Evolutionary conservation across 2,329 filamentous ascomycete genomes (phyloP).

Genomic region (Cladosporium velox): DNA sequence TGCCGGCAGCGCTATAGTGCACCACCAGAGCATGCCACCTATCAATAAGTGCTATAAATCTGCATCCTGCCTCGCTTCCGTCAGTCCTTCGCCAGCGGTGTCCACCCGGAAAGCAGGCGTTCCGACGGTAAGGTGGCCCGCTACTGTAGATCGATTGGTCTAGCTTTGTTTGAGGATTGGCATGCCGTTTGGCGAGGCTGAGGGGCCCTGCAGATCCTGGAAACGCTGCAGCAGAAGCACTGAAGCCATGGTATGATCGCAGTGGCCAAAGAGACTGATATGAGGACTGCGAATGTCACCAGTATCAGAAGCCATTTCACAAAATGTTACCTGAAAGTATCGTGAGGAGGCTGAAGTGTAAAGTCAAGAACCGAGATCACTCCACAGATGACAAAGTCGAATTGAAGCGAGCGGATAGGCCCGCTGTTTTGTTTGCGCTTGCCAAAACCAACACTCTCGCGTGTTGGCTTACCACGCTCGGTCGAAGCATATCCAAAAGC

Average conservation of each 20-base stretch:
- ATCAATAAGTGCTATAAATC: neutral
- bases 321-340: neutral
- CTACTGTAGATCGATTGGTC: neutral
- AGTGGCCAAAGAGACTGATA: neutral
- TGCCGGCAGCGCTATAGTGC: neutral
- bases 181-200: neutral
- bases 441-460: neutral
- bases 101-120: neutral
- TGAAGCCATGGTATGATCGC: neutral
- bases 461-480: neutral
- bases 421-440: slow-evolving; percentile 8
- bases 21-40: neutral
- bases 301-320: neutral
- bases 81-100: neutral
- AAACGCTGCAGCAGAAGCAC: neutral
- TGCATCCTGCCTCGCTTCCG: neutral
- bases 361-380: neutral
- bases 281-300: neutral
- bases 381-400: neutral
- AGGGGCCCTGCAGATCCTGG: neutral
- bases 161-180: neutral
- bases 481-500: neutral
- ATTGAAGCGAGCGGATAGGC: neutral
- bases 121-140: neutral
- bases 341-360: neutral